Conservation (phyloP, 495 filamentous ascomycete genomes). For the Aspergillus ostianus region DNA sequence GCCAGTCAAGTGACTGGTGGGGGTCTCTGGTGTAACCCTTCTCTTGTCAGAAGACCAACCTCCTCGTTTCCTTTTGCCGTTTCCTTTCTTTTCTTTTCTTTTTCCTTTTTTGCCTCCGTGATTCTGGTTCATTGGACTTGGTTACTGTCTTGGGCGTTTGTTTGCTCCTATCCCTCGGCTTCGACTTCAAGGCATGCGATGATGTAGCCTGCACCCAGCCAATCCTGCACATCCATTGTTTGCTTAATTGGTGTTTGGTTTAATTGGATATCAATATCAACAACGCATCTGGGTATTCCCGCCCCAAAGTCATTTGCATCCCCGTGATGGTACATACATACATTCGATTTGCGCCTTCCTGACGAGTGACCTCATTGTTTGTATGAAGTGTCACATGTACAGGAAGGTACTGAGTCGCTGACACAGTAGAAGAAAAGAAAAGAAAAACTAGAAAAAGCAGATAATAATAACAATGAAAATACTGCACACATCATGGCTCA, state of each 20-base stretch:
- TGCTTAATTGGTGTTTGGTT: not conserved
- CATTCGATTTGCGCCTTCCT: not conserved
- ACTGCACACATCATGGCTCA: not conserved
- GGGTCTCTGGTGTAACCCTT: not conserved
- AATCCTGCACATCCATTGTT: slow-evolving; percentile 1
- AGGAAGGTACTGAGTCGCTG: not conserved
- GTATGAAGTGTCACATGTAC: not conserved
- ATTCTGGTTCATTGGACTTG: not conserved
- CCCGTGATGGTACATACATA: not conserved
- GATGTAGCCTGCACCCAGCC: not conserved
- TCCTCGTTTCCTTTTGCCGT: not conserved
- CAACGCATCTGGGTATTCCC: slow-evolving; percentile 2
- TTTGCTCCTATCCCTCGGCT: not conserved
- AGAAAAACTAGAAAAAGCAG: not conserved
- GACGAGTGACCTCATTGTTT: slow-evolving; percentile 1
- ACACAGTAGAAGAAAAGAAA: slow-evolving; percentile 1
- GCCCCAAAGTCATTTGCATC: not conserved
- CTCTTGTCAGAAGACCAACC: slow-evolving; percentile 6
- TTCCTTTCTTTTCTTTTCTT: not conserved
- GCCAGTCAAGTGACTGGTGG: slow-evolving; percentile 1
- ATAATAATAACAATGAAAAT: not conserved
- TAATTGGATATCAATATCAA: slow-evolving; percentile 4
- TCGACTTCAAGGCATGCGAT: not conserved
- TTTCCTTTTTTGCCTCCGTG: not conserved
- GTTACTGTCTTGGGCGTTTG: not conserved